Evolutionary conservation across 495 filamentous ascomycete genomes (phyloP), one percentile per base, ranked within the genome.

Genomic region (Penicillium samsonianum): DNA sequence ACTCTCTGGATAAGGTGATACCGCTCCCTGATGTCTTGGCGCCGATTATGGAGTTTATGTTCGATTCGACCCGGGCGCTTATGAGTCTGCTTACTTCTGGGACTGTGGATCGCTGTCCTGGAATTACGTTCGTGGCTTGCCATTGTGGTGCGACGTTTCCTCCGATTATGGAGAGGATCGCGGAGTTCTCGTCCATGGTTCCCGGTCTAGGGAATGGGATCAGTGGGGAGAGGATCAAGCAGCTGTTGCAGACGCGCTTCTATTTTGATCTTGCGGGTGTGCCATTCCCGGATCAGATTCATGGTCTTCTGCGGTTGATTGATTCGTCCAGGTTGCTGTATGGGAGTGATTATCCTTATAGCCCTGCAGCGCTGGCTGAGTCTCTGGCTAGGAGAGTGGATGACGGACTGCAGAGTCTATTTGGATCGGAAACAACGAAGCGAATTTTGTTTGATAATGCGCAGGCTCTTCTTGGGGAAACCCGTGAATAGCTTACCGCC

Each of bases 1-100:
- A 25, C 20, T 45, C 55, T 4, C 43, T 61, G 16, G 52, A 35
- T 1, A 58, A 47, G 5, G 57, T 60, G 22, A 51, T 59, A 19
- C 67, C 71, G 2, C 64, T 70, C 20, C 59, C 63, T 5, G 64
- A 71, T 10, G 76, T 80, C 40, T 71, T 79, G 1, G 67, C 67
- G 17, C 83, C 83, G 0, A 68, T 82, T 40, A 71, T 83, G 44
- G 82, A 85, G 59, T 85, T 82, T 63, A 69, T 84, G 33, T 83
- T 86, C 59, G 82, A 85, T 47, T 79, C 77, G 2, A 76, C 75
- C 2, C 69, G 81, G 16, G 67, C 72, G 1, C 62, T 84, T 1
- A 69, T 72, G 41, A 79, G 82, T 55, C 67, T 85, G 9, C 72
- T 84, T 54, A 56, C 77, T 4, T 74, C 69, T 28, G 80, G 80